Evolutionary conservation across 352 stramenopile species (phyloP).

Genomic region (Aphanomyces euteiches): DNA sequence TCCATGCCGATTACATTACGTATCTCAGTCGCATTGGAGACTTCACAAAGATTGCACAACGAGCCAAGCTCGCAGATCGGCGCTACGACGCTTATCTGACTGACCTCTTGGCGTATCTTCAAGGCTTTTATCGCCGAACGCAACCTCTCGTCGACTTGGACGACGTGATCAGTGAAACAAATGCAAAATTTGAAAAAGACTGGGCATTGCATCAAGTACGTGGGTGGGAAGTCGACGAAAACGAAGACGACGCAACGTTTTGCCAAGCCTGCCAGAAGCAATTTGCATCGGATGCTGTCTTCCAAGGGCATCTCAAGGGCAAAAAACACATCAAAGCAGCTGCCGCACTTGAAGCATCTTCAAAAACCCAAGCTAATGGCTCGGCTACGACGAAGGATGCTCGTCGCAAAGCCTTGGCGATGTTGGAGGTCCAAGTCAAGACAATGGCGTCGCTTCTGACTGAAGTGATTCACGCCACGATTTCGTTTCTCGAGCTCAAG

Average conservation of each 20-base stretch:
- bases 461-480: constrained; percentile 78
- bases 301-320: constrained; percentile 63
- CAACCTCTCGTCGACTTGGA: constrained; percentile 85
- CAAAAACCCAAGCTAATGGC: not conserved
- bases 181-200: constrained; percentile 79
- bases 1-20: constrained; percentile 64
- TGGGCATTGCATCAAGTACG: constrained; percentile 58
- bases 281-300: constrained; percentile 69
- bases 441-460: constrained; percentile 73
- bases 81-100: constrained; percentile 66
- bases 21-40: constrained; percentile 66
- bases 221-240: constrained; percentile 46
- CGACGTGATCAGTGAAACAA: constrained; percentile 77
- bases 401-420: constrained; percentile 49
- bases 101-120: constrained; percentile 76
- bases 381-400: not conserved
- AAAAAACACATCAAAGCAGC: constrained; percentile 77
- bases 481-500: constrained; percentile 83
- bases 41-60: constrained; percentile 52
- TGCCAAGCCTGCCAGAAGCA: constrained; percentile 67
- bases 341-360: constrained; percentile 17
- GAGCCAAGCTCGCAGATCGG: constrained; percentile 53
- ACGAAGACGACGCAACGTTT: constrained; percentile 38
- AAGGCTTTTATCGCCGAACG: constrained; percentile 82
- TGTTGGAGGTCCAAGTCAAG: constrained; percentile 68